A percentile compares a stretch with the other conserved stretches of the same genome.
Conservation (phyloP, 2,329 filamentous ascomycete genomes). For the Cladosporium cucumerinum region DNA sequence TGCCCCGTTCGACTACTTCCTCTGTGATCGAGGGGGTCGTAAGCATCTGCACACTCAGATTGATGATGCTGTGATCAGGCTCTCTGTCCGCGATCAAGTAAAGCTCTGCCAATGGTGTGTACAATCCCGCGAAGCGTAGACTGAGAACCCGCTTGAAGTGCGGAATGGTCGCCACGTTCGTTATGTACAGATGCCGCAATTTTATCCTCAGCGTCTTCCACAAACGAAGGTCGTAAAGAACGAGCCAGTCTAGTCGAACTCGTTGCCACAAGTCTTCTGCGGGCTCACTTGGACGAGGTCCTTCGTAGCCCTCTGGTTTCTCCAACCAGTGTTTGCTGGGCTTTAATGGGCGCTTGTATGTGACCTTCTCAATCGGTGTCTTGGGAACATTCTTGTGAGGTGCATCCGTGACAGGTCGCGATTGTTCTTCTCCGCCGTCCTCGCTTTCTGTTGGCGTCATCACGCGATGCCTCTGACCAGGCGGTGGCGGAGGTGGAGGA, state of each 20-base stretch:
- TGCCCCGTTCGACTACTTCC: conserved; percentile 90
- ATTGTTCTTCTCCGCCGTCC: conserved; percentile 53
- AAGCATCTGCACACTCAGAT: conserved; percentile 91
- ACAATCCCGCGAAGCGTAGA: conserved; percentile 88
- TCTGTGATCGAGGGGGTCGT: conserved; percentile 95
- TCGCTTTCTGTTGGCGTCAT: conserved; percentile 33
- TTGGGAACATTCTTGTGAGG: conserved; percentile 65
- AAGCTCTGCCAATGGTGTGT: conserved; percentile 87
- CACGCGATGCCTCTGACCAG: conserved; percentile 26
- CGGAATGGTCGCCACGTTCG: conserved; percentile 90
- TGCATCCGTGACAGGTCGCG: conserved; percentile 27
- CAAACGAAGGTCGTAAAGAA: conserved; percentile 88
- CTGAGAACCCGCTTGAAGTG: conserved; percentile 94
- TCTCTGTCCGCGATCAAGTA: conserved; percentile 95
- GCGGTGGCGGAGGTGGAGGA: conserved; percentile 57
- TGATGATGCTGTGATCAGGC: conserved; percentile 97
- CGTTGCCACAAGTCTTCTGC: conserved; percentile 84
- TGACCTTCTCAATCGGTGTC: conserved; percentile 60
- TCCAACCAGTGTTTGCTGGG: conserved; percentile 83
- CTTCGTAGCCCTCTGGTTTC: conserved; percentile 64
- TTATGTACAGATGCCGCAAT: conserved; percentile 89
- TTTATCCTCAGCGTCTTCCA: conserved; percentile 96
- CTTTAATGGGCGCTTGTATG: conserved; percentile 49
- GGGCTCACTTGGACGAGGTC: conserved; percentile 53
- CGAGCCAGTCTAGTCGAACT: conserved; percentile 87